Conservation (phyloP, 805 yeast species). For the Cyberlindnera japonica region DNA sequence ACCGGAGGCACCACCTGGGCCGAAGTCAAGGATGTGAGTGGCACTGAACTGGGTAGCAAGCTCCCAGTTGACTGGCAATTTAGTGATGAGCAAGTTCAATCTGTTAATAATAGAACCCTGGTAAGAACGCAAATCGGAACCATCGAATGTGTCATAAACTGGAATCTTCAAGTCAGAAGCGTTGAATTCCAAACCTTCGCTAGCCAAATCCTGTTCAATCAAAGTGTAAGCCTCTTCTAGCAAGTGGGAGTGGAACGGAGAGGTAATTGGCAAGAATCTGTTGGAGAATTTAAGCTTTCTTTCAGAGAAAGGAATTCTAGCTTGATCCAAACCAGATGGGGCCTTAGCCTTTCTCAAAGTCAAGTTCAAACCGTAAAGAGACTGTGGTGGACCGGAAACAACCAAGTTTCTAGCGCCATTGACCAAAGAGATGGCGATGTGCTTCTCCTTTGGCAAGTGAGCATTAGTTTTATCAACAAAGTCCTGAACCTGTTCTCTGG, state of each 20-base stretch:
- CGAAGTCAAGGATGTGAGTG: constrained; percentile 92
- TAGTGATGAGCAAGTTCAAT: constrained; percentile 78
- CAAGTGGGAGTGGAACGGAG: constrained; percentile 95
- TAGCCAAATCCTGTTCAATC: constrained; percentile 62
- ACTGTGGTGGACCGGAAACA: constrained; percentile 97
- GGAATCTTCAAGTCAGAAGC: constrained; percentile 67
- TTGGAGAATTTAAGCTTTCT: constrained; percentile 91
- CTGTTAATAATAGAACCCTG: constrained; percentile 59
- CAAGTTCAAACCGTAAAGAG: constrained; percentile 91
- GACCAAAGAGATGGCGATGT: constrained; percentile 82
- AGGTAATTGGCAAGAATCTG: constrained; percentile 90
- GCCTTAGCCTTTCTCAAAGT: constrained; percentile 93
- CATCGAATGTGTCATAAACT: constrained; percentile 86
- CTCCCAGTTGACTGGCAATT: constrained; percentile 95
- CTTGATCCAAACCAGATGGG: constrained; percentile 89
- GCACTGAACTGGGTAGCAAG: constrained; percentile 73
- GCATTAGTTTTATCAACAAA: constrained; percentile 85
- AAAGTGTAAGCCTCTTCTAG: constrained; percentile 66
- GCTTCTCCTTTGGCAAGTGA: constrained; percentile 89
- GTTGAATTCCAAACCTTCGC: constrained; percentile 53
- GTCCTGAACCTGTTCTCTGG: constrained; percentile 71
- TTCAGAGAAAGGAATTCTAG: constrained; percentile 89
- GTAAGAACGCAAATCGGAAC: constrained; percentile 65
- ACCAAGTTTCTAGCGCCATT: constrained; percentile 97
- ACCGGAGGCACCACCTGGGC: constrained; percentile 98